Base-by-base conservation (phyloP, 768 basidiomycete genomes). In the Heimioporus sp. region DNA sequence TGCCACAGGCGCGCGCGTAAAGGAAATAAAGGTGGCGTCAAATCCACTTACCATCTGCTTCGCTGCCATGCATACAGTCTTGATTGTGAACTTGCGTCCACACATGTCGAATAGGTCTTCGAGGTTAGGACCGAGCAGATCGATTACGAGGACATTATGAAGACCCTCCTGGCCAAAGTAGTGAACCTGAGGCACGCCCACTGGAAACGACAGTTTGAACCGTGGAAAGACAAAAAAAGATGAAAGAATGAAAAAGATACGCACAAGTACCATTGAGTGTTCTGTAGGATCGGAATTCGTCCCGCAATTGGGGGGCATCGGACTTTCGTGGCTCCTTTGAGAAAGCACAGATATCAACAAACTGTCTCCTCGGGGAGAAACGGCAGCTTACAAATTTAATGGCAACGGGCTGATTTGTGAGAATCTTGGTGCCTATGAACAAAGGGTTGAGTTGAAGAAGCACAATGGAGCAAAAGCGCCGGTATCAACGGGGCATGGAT, bases 21-120 rank as follows among this genome's bases (percentile, higher is more conserved):
- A 53, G 31, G 30, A 7, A 30, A 41, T 21, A 54, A 2, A 45
- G 20, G 43, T 5, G n/a, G 30, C 37, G 17, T 19, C 32, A 9
- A 40, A 38, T 40, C 4, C 1, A 56, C 85, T 70, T 56, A 95
- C 96, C 96, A 98, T 99, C 71, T 99, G 97, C 72, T 90, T 98
- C 16, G 97, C 97, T 46, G 92, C 90, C 96, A 99, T 93, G 67
- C 93, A 97, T 24, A 98, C 96, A 0, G 96, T 98, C 81, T 99
- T 99, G 70, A 96, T 86, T 47, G 83, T 83, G 74, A 98, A 99
- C 73, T 98, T 98, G 59, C 96, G 87, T n/a, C 87, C 85, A 68
- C 95, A 98, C 92, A 97, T 94, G 72, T 98, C 96, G 66, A 99
- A 98, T 32, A 99, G 79, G 67, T 99, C 96, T 73, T 99, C 96